Evolutionary conservation across 768 basidiomycete genomes (phyloP).

Genomic region (Candolleomyces aberdarensis): DNA sequence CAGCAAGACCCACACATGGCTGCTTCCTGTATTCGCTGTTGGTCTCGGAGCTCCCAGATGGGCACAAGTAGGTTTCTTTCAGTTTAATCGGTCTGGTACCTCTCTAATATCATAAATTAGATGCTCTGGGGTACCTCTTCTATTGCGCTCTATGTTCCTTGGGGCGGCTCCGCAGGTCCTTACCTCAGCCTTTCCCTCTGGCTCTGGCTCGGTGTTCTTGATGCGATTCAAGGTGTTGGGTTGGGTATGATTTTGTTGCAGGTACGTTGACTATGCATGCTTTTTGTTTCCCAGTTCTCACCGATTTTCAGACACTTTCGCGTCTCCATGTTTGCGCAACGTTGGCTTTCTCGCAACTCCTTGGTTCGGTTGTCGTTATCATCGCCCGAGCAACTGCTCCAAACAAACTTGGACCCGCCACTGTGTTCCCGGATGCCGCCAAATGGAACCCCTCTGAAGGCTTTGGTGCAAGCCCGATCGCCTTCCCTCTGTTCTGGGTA

Average conservation of each 20-base stretch:
- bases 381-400: slow-evolving; percentile 89
- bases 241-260: slow-evolving; percentile 88
- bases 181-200: slow-evolving; percentile 89
- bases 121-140: slow-evolving; percentile 97
- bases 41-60: slow-evolving; percentile 91
- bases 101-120: slow-evolving; percentile 14
- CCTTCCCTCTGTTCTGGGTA: slow-evolving; percentile 84
- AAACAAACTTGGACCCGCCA: slow-evolving; percentile 82
- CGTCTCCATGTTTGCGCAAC: slow-evolving; percentile 94
- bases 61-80: slow-evolving; percentile 66
- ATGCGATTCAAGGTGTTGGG: slow-evolving; percentile 92
- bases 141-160: slow-evolving; percentile 88
- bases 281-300: slow-evolving; percentile 13
- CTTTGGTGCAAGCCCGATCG: slow-evolving; percentile 69
- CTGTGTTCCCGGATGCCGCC: slow-evolving; percentile 89
- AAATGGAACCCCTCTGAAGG: slow-evolving; percentile 85
- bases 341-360: slow-evolving; percentile 84
- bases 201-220: slow-evolving; percentile 94
- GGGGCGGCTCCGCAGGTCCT: slow-evolving; percentile 83
- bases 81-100: neutral
- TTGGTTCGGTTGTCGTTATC: slow-evolving; percentile 91
- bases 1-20: slow-evolving; percentile 94
- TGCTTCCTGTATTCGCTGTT: slow-evolving; percentile 91
- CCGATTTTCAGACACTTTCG: slow-evolving; percentile 65
- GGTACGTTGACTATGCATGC: slow-evolving; percentile 33